phyloP scores from a whole-genome alignment of 208 protist genomes.

The Leishmania guyanensis region DNA sequence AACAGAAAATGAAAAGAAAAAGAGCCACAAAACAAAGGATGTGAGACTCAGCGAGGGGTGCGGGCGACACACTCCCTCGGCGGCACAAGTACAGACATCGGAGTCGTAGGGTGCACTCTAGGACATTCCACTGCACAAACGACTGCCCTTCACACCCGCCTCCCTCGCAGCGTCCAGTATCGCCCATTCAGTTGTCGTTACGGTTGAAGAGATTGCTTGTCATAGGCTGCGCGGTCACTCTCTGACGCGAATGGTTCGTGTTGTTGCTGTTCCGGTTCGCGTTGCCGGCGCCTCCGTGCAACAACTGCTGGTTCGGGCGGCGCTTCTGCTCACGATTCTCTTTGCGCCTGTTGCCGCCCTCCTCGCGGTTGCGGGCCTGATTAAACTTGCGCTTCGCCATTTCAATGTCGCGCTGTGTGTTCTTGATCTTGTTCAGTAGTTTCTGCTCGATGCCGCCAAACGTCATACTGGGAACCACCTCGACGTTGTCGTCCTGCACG shows the following conservation, averaged over 20 bases:
- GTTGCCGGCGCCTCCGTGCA: slow-evolving; percentile 6
- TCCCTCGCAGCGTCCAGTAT: too few relatives aligned
- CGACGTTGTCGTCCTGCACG: slow-evolving; percentile 80
- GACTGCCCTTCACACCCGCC: background rate
- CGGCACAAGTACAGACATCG: background rate
- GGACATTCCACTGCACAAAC: background rate
- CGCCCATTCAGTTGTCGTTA: slow-evolving; percentile 29
- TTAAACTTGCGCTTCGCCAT: slow-evolving; percentile 48
- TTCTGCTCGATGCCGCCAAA: slow-evolving; percentile 76
- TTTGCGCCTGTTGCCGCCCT: slow-evolving; percentile 32
- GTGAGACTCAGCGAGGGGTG: background rate
- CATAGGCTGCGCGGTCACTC: slow-evolving; percentile 26
- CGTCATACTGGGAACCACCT: slow-evolving; percentile 79
- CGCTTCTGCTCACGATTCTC: slow-evolving; percentile 40
- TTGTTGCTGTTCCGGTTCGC: slow-evolving; percentile 7
- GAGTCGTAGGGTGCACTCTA: background rate
- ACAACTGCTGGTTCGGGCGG: slow-evolving; percentile 19
- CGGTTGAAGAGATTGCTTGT: slow-evolving; percentile 48
- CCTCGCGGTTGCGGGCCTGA: slow-evolving; percentile 35
- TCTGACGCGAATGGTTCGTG: slow-evolving; percentile 13
- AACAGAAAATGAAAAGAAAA: background rate
- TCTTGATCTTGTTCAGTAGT: slow-evolving; percentile 74
- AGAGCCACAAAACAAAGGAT: background rate
- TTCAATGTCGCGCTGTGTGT: slow-evolving; percentile 56
- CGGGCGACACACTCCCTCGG: background rate